Evolutionary conservation across 2,329 filamentous ascomycete genomes (phyloP).

Genomic region (Emydomyces testavorans): DNA sequence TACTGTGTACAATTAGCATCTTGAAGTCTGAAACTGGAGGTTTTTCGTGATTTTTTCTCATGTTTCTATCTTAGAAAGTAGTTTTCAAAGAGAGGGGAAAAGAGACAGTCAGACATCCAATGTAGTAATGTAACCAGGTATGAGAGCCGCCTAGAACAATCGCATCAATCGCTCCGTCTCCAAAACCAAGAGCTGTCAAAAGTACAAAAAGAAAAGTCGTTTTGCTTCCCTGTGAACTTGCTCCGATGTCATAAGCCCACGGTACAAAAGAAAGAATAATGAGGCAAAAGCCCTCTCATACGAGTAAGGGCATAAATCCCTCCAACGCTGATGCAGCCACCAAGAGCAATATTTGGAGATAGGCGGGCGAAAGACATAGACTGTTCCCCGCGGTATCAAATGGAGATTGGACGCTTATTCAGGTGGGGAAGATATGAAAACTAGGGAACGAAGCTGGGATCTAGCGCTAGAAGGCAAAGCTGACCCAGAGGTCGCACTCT

Average conservation of each 20-base stretch:
- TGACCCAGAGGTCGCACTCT: neutral
- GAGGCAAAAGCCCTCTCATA: too few relatives aligned
- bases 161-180: neutral
- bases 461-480: neutral
- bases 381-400: neutral
- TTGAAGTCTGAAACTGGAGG: too few relatives aligned
- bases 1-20: too few relatives aligned
- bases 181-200: neutral
- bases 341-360: too few relatives aligned
- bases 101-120: neutral
- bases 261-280: too few relatives aligned
- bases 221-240: neutral
- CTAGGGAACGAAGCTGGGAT: neutral
- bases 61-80: slow-evolving; percentile 1
- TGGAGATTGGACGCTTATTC: neutral
- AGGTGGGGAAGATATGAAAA: neutral
- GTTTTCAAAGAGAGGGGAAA: neutral
- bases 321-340: too few relatives aligned
- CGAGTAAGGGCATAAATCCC: too few relatives aligned
- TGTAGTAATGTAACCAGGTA: neutral
- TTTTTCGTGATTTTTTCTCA: too few relatives aligned
- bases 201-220: neutral
- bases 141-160: neutral
- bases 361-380: neutral
- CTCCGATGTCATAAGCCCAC: neutral